Evolutionary conservation across 805 yeast species (phyloP).

Genomic region (Lipomyces spencermartinsiae): DNA sequence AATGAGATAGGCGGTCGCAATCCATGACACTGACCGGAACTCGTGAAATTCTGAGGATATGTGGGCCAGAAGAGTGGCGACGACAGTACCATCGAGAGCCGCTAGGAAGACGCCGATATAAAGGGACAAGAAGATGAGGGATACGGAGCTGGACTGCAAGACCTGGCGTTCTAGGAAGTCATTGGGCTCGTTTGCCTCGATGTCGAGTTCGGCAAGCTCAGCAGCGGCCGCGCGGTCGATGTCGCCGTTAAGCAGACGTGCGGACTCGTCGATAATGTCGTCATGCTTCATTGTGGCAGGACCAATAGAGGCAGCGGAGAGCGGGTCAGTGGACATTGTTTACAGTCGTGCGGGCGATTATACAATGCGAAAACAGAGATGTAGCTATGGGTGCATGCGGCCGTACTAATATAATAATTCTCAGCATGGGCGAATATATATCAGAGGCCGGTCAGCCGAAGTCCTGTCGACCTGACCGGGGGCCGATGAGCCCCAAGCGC

Average conservation of each 20-base stretch:
- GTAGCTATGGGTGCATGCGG: not conserved
- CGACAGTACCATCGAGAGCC: slow-evolving; percentile 60
- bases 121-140: slow-evolving; percentile 47
- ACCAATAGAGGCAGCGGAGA: not conserved
- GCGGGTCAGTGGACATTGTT: not conserved
- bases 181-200: slow-evolving; percentile 9
- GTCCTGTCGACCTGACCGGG: not conserved
- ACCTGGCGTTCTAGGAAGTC: slow-evolving; percentile 3
- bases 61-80: slow-evolving; percentile 58
- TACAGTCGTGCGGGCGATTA: too few species aligned
- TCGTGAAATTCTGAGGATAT: slow-evolving; percentile 68
- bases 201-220: slow-evolving; percentile 2
- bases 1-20: slow-evolving; percentile 73
- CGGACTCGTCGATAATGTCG: slow-evolving; percentile 6
- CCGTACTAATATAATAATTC: not conserved
- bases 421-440: not conserved
- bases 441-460: not conserved
- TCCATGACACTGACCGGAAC: slow-evolving; percentile 65
- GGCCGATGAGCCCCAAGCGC: not conserved
- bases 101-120: slow-evolving; percentile 58
- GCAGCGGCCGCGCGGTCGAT: not conserved
- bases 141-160: slow-evolving; percentile 42
- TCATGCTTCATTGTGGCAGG: not conserved
- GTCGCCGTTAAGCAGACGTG: not conserved
- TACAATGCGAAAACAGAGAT: too few species aligned